These are phyloP conservation scores for Penstemon barbatus DNA, from an alignment of 257 asterid species.

Conservation along the genomic window DNA sequence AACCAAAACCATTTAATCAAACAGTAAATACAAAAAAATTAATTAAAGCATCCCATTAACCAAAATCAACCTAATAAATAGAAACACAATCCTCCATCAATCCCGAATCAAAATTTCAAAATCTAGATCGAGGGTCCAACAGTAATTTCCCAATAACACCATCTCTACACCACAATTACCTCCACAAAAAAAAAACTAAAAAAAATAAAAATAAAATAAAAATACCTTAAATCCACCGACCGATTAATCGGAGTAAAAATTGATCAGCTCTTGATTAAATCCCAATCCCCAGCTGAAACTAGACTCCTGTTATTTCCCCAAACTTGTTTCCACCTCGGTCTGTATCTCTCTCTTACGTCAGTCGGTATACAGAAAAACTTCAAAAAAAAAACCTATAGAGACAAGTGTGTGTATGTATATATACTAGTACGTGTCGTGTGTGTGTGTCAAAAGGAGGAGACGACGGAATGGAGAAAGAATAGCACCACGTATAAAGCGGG, in stretches of 20 bases:
- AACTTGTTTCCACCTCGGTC: slow-evolving; percentile 15
- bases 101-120: slow-evolving; percentile 1
- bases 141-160: slow-evolving; percentile 19
- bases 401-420: slow-evolving; percentile 15
- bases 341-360: not conserved
- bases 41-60: slow-evolving; percentile 21
- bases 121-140: slow-evolving; percentile 25
- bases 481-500: slow-evolving; percentile 31
- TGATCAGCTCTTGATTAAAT: slow-evolving; percentile 10
- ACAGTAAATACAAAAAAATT: not conserved
- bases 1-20: slow-evolving; percentile 25
- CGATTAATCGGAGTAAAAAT: slow-evolving; percentile 19
- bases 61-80: slow-evolving; percentile 1
- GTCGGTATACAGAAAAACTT: not conserved
- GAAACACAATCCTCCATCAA: slow-evolving; percentile 2
- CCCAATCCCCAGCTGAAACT: slow-evolving; percentile 28
- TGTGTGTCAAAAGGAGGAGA: slow-evolving; percentile 11
- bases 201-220: slow-evolving; percentile 3
- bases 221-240: slow-evolving; percentile 37
- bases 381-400: not conserved
- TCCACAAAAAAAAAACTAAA: not conserved
- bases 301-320: slow-evolving; percentile 21
- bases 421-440: not conserved
- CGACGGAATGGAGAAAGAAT: slow-evolving; percentile 9
- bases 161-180: not conserved